Conservation (phyloP, 805 yeast species). For the Teunomyces gatunensis region DNA sequence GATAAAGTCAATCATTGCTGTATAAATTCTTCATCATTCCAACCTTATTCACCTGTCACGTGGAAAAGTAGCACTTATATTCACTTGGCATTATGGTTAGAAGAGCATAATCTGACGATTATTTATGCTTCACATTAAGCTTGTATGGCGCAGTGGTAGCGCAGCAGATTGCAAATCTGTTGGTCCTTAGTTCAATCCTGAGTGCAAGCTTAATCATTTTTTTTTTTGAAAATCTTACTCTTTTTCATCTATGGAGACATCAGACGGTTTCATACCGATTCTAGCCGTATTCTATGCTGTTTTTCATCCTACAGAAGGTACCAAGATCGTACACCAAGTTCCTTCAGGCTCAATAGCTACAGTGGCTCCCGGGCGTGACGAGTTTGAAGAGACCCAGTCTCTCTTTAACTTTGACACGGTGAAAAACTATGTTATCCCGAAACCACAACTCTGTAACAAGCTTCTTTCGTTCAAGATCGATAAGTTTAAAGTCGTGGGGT, state of each 20-base stretch:
- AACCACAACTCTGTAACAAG: slow-evolving; percentile 83
- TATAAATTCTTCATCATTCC: too few relatives aligned
- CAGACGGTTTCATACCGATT: slow-evolving; percentile 82
- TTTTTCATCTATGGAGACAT: slow-evolving; percentile 25
- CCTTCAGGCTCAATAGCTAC: slow-evolving; percentile 68
- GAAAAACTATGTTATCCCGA: slow-evolving; percentile 90
- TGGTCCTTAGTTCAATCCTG: slow-evolving; percentile 98
- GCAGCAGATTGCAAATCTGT: slow-evolving; percentile 98
- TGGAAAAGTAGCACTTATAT: too few relatives aligned
- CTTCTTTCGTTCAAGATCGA: slow-evolving; percentile 72
- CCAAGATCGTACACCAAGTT: slow-evolving; percentile 86
- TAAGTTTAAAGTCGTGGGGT: slow-evolving; percentile 73
- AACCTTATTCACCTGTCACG: too few relatives aligned
- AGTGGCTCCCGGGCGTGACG: slow-evolving; percentile 6
- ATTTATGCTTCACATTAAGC: slow-evolving; percentile 24
- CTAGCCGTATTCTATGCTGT: slow-evolving; percentile 84
- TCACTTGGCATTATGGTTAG: too few relatives aligned
- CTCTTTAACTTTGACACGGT: slow-evolving; percentile 79
- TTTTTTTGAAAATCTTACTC: background rate
- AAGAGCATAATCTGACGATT: background rate
- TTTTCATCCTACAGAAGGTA: slow-evolving; percentile 94
- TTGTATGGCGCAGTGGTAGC: slow-evolving; percentile 96
- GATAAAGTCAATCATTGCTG: slow-evolving; percentile 24
- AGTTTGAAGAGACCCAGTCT: background rate
- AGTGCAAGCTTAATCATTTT: slow-evolving; percentile 67